Base-by-base conservation (phyloP, 805 yeast genomes). In the Metschnikowia cubensis region DNA sequence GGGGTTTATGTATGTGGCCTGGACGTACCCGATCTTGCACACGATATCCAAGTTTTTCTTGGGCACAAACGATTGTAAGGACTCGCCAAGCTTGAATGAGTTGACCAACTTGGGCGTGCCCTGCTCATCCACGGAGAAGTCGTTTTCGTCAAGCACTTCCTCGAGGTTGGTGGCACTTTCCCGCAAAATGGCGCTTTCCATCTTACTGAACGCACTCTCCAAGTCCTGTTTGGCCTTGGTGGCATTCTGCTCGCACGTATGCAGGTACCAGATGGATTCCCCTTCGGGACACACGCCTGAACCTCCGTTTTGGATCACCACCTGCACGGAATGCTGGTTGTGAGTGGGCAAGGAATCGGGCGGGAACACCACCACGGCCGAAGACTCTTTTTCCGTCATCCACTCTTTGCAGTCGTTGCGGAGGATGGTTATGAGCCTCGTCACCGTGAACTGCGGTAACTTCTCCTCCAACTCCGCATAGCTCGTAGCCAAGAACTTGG, bases 361-460 rank as follows among this genome's bases (percentile, higher is more conserved):
- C 17, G 99, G 98, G 75, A 94, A 92, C 1, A 90, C 96, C 31
- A 92, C 96, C 33, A 91, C 76, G 0, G 97, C 87, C 0, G 92
- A 85, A 41, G 83, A 77, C 71, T 92, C 98, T 45, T 82, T 83
- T 44, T 87, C 90, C 13, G 83, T 79, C 72, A 91, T 87, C 98
- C 98, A 92, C 71, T 90, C 96, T 46, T 77, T 79, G 72, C 98
- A 92, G 55, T 86, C 86, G 62, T 87, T 87, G 56, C 85, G 84
- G 20, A 91, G 97, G 39, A 89, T 81, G 10, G 92, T 87, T 5
- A 87, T 82, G 65, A 92, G 68, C 57, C 97, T 80, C 46, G 90
- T 85, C 33, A 87, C 75, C 59, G 83, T 83, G 60, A 73, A 80
- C 22, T 54, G 53, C 45, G 59, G 73, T 65, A 67, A 76, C 70